These are phyloP conservation scores for Pythium rhizo-oryzae DNA, from an alignment of 352 stramenopile species.

Conservation along the genomic window DNA sequence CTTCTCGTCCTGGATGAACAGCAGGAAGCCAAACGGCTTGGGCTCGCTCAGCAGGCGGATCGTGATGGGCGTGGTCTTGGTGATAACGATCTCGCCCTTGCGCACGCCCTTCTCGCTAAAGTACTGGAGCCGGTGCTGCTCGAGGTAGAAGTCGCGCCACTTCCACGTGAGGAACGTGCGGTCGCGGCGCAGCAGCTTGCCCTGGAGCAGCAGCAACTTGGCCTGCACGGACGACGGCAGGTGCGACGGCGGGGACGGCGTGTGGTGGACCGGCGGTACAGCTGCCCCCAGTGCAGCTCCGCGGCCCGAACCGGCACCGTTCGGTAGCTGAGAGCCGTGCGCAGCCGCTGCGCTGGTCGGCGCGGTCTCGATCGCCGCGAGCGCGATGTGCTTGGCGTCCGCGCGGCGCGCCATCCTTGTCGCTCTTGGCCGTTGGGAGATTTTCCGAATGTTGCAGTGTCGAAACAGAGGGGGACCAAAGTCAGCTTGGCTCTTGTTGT, in stretches of 20 bases:
- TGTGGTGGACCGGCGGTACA: neutral
- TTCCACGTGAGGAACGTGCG: constrained; percentile 85
- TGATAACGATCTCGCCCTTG: constrained; percentile 72
- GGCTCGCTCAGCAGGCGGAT: constrained; percentile 71
- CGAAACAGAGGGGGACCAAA: neutral
- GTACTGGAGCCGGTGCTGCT: constrained; percentile 72
- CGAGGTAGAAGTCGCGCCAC: constrained; percentile 79
- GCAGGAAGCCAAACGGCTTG: constrained; percentile 71
- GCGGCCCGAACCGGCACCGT: neutral
- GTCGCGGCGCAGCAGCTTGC: constrained; percentile 77
- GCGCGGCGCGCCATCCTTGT: constrained; percentile 19
- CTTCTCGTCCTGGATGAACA: constrained; percentile 85
- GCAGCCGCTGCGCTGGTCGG: neutral
- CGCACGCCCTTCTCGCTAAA: constrained; percentile 75
- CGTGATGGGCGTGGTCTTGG: constrained; percentile 65
- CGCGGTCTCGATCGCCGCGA: constrained; percentile 4
- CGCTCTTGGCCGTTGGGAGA: neutral
- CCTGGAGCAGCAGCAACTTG: constrained; percentile 42
- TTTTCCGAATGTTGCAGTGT: constrained; percentile 6
- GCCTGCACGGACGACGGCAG: constrained; percentile 19
- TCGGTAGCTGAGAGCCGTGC: neutral
- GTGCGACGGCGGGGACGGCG: neutral
- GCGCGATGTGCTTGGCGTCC: constrained; percentile 8
- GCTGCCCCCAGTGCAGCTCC: neutral
- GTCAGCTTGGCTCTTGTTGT: constrained; percentile 5